phyloP scores from a whole-genome alignment of 305 asterid species.

The Fraxinus baroniana region DNA sequence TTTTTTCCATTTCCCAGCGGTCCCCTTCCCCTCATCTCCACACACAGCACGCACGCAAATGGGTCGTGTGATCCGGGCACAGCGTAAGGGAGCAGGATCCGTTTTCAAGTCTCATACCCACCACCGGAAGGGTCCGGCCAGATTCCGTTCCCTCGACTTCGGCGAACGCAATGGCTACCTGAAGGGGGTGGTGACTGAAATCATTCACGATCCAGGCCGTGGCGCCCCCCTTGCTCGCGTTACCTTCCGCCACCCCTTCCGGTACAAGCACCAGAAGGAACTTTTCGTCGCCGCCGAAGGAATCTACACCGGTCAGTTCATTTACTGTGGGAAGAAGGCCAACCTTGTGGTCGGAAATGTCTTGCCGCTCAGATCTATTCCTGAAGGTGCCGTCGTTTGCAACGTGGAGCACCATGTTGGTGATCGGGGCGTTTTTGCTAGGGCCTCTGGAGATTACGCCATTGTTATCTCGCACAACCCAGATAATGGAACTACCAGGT shows the following conservation, averaged over 20 bases:
- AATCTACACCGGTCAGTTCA: too few species aligned
- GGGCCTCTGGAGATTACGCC: constrained; percentile 55
- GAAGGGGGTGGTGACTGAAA: constrained; percentile 43
- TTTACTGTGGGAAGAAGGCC: too few species aligned
- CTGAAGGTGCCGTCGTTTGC: constrained; percentile 49
- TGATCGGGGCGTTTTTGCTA: constrained; percentile 50
- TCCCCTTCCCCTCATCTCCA: neutral
- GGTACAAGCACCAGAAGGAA: constrained; percentile 50
- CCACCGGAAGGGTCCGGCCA: constrained; percentile 49
- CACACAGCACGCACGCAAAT: constrained; percentile 13
- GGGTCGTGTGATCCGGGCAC: constrained; percentile 55
- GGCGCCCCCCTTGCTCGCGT: constrained; percentile 47
- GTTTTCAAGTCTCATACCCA: constrained; percentile 52
- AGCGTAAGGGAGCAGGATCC: constrained; percentile 54
- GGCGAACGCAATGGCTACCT: constrained; percentile 57
- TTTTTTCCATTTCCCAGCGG: neutral
- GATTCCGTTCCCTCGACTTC: constrained; percentile 47
- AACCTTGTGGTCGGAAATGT: constrained; percentile 1
- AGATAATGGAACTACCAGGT: constrained; percentile 53
- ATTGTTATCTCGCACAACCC: constrained; percentile 55
- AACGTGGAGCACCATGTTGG: constrained; percentile 55
- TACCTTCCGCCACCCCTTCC: constrained; percentile 29
- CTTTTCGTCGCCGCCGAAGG: constrained; percentile 16
- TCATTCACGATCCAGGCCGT: constrained; percentile 50
- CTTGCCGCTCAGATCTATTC: constrained; percentile 43